phyloP scores from a whole-genome alignment of 2,329 filamentous ascomycete species.

The Botrytis elliptica region DNA sequence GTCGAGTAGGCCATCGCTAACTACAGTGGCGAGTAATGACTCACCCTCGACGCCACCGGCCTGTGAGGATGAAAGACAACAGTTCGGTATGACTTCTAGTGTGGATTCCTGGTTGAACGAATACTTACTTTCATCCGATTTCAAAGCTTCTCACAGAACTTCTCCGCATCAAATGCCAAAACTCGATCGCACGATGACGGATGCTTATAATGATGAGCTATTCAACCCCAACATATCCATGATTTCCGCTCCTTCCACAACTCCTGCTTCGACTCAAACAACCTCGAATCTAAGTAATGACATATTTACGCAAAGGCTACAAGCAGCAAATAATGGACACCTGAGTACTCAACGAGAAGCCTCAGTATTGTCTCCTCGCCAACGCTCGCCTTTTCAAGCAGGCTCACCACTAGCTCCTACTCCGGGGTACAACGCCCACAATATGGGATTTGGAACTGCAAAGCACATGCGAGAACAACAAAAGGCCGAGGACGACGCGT shows the following conservation, averaged over 20 bases:
- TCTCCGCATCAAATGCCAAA: constrained; percentile 57
- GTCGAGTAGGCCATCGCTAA: constrained; percentile 46
- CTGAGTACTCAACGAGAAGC: constrained; percentile 57
- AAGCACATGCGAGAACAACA: constrained; percentile 60
- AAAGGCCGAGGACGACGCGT: constrained; percentile 59
- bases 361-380: constrained; percentile 52
- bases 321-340: constrained; percentile 75
- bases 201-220: constrained; percentile 79
- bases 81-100: constrained; percentile 52
- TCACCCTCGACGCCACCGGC: constrained; percentile 57
- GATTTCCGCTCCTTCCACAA: constrained; percentile 54
- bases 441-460: constrained; percentile 52
- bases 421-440: constrained; percentile 39
- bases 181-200: constrained; percentile 81
- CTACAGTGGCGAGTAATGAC: constrained; percentile 60
- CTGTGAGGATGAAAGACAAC: constrained; percentile 52
- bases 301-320: constrained; percentile 72
- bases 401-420: constrained; percentile 60
- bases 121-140: constrained; percentile 61
- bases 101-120: constrained; percentile 53
- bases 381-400: constrained; percentile 78
- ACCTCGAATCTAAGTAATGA: constrained; percentile 50
- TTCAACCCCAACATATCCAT: constrained; percentile 70
- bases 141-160: constrained; percentile 52
- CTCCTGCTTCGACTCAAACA: constrained; percentile 40